Evolutionary conservation across 208 protist species (phyloP), one percentile per base, ranked within the genome.

Genomic region (Trypanosoma rangeli): DNA sequence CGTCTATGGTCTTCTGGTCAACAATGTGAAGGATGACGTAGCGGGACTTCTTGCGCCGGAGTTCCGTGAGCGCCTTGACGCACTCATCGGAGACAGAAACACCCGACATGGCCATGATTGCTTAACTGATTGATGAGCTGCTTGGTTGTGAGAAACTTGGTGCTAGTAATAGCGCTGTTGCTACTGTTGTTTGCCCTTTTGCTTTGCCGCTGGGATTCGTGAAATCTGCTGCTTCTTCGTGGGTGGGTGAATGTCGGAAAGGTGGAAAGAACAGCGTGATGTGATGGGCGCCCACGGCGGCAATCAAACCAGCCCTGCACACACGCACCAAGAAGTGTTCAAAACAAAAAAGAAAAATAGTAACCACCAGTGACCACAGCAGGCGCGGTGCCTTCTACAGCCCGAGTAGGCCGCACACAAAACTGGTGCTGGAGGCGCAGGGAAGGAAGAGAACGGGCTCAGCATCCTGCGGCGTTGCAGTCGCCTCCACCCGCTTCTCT

Each of bases 1-100:
- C 80, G 46, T 84, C 83, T 65, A 98, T 94, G 61, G 78, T 93
- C 71, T 79, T 82, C 62, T 87, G 80, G 31, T 90, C 87, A 48
- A 85, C 86, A 57, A 98, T 96, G 59, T 79, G 77, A 74, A 96
- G 83, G 58, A 97, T 80, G 15, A 97, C 84, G 75, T 89, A 97
- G 60, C 83, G 82, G 49, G 49, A 68, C 74, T 90, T 88, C 70
- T 94, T 92, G 73, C 96, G 74, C 75, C 96, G 95, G 16, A 97
- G 74, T 28, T 90, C 82, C 52, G 85, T 80, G 76, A 96, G 87
- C 12, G 71, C 79, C 13, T 31, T 49, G 44, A 86, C 74, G 65
- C 89, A 87, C 53, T 92, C 78, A 63, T 83, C 76, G 49, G 70
- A 67, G 29, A 95, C 83, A 72, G 82, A 87, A 48, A 98, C 84